Evolutionary conservation across 495 filamentous ascomycete genomes (phyloP), one percentile per base, ranked within the genome.

Genomic region (Penicillium pancosmium): DNA sequence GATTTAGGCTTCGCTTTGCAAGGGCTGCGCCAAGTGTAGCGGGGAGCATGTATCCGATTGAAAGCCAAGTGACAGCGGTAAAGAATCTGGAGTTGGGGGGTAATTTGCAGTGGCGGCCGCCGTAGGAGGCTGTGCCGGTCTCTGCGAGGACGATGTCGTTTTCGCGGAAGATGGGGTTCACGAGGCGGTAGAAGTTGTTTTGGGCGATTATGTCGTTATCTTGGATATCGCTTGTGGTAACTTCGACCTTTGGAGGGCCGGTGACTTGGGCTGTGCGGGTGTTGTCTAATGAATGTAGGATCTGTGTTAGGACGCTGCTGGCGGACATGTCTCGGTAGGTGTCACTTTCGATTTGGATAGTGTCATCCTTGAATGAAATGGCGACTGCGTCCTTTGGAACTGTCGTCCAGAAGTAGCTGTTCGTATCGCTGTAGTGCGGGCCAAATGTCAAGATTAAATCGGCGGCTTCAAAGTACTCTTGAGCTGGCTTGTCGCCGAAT

Each of bases 41-140:
- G 11, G 73, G 76, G 13, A 82, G 67, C 75, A 78, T 81, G 65
- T 77, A 76, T 0, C 80, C 80, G 35, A 80, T 77, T 0, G 77
- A 79, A 2, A 75, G 66, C 71, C 74, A 80, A 43, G 72, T 77
- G 2, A 69, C 66, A 18, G 73, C 69, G 35, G 60, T 61, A 57
- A 82, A 70, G 52, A 78, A 50, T 10, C 59, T 64, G 10, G 68
- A 54, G 23, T 71, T 55, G 1, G 65, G 38, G 0, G 74, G 73
- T 0, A 79, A 63, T 15, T 55, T 64, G 52, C 74, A 69, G 9
- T 60, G 23, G 5, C 71, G 64, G 38, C 69, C 62, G 10, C 76
- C 76, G 56, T 71, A 69, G 2, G 64, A 50, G 18, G 75, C 65
- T 31, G 75, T 78, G 23, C 76, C 77, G 5, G 75, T 78, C 56